phyloP scores from a whole-genome alignment of 129 eudicot genomes.

The Flaveria trinervia region DNA sequence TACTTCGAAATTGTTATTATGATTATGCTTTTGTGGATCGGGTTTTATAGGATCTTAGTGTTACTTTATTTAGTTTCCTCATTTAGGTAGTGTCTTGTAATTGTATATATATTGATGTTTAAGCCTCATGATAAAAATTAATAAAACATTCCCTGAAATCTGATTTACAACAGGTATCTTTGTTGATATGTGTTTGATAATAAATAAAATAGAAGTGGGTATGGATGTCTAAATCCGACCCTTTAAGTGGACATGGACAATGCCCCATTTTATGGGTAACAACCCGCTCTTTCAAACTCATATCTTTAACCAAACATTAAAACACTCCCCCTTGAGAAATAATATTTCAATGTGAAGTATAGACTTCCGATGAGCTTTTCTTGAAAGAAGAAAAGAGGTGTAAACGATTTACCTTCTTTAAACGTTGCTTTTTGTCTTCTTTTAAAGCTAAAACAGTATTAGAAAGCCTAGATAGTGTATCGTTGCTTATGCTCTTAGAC shows the following conservation, averaged over 20 bases:
- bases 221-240: not conserved
- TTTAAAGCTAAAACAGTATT: slow-evolving; percentile 73
- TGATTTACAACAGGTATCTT: not conserved
- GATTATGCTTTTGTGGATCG: not conserved
- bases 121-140: not conserved
- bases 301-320: not conserved
- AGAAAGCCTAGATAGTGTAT: slow-evolving; percentile 72
- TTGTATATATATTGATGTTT: not conserved
- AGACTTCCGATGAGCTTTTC: not conserved
- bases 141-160: not conserved
- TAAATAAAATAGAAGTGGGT: not conserved
- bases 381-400: not conserved
- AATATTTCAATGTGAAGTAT: not conserved
- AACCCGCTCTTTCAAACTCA: not conserved
- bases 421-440: slow-evolving; percentile 85
- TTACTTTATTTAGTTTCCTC: not conserved
- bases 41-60: not conserved
- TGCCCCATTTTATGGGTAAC: not conserved
- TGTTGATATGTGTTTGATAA: not conserved
- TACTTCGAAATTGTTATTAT: too few relatives aligned
- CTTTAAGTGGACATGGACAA: not conserved
- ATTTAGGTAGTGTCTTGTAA: not conserved
- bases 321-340: not conserved
- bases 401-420: slow-evolving; percentile 61
- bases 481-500: slow-evolving; percentile 93